Conservation (phyloP, 805 yeast species). For the Ogataea sp. region DNA sequence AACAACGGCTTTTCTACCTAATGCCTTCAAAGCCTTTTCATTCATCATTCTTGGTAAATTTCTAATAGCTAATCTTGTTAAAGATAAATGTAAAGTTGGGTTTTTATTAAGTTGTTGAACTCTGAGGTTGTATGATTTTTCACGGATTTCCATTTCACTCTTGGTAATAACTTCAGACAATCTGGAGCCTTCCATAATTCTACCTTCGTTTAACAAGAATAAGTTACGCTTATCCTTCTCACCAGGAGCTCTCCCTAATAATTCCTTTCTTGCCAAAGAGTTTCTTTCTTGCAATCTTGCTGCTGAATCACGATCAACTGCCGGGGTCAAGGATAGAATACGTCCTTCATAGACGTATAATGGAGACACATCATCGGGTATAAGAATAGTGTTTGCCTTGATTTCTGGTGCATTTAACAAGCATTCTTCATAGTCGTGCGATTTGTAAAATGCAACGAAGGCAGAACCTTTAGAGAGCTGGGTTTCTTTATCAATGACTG, state of each 20-base stretch:
- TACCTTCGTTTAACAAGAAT: conserved; percentile 87
- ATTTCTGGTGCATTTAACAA: conserved; percentile 71
- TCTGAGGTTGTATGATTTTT: conserved; percentile 76
- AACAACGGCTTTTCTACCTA: conserved; percentile 92
- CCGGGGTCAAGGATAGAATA: conserved; percentile 71
- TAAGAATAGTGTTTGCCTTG: conserved; percentile 51
- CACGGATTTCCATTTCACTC: conserved; percentile 80
- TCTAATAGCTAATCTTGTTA: conserved; percentile 91
- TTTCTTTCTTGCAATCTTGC: conserved; percentile 62
- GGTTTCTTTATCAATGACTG: conserved; percentile 79
- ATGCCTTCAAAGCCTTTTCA: conserved; percentile 78
- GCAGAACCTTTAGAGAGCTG: conserved; percentile 93
- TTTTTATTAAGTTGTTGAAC: conserved; percentile 86
- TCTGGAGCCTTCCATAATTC: conserved; percentile 74
- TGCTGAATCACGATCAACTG: conserved; percentile 85
- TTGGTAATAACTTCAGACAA: conserved; percentile 61
- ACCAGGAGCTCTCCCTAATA: conserved; percentile 71
- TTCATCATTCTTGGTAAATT: conserved; percentile 91
- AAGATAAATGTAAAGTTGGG: conserved; percentile 85
- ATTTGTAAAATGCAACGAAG: conserved; percentile 73
- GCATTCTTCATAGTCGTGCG: conserved; percentile 60
- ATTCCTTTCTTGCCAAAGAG: conserved; percentile 63
- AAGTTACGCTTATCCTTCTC: conserved; percentile 80
- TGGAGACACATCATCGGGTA: conserved; percentile 89
- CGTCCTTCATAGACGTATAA: conserved; percentile 90